phyloP scores from a whole-genome alignment of 768 basidiomycete genomes.

The Trametes sanguinea region DNA sequence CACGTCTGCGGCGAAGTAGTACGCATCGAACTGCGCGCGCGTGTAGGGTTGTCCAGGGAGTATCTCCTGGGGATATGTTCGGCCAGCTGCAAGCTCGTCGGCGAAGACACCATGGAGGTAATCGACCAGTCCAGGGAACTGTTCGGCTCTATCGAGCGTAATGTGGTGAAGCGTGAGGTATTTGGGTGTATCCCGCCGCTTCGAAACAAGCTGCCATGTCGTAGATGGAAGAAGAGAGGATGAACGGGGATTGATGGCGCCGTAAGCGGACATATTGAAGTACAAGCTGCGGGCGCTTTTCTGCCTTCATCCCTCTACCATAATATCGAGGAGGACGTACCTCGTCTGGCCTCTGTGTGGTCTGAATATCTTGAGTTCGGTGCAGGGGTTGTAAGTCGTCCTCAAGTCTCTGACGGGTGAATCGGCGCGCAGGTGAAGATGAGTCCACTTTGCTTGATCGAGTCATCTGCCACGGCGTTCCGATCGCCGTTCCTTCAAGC shows the following conservation, averaged over 20 bases:
- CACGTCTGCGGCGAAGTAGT: slow-evolving; percentile 79
- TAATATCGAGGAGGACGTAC: no score
- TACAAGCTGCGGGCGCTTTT: neutral
- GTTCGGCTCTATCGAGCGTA: slow-evolving; percentile 32
- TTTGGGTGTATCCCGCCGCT: slow-evolving; percentile 11
- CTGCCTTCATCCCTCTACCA: neutral
- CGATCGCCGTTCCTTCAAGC: no score
- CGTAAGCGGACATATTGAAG: slow-evolving; percentile 70
- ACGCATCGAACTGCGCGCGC: slow-evolving; percentile 61
- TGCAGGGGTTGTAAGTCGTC: no score
- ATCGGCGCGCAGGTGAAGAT: no score
- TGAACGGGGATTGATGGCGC: slow-evolving; percentile 47
- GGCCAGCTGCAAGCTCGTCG: slow-evolving; percentile 72
- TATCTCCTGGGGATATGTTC: slow-evolving; percentile 85
- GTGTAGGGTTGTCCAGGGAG: slow-evolving; percentile 43
- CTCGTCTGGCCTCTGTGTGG: neutral
- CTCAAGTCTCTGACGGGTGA: no score
- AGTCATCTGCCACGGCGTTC: no score
- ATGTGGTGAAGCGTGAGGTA: slow-evolving; percentile 41
- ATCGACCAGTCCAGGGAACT: slow-evolving; percentile 53
- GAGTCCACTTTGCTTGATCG: no score
- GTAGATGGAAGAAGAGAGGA: slow-evolving; percentile 46
- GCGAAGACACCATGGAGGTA: slow-evolving; percentile 66
- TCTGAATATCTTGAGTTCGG: neutral
- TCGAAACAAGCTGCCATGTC: slow-evolving; percentile 43